phyloP scores from a whole-genome alignment of 2,329 filamentous ascomycete species.

The Fusarium keratoplasticum region DNA sequence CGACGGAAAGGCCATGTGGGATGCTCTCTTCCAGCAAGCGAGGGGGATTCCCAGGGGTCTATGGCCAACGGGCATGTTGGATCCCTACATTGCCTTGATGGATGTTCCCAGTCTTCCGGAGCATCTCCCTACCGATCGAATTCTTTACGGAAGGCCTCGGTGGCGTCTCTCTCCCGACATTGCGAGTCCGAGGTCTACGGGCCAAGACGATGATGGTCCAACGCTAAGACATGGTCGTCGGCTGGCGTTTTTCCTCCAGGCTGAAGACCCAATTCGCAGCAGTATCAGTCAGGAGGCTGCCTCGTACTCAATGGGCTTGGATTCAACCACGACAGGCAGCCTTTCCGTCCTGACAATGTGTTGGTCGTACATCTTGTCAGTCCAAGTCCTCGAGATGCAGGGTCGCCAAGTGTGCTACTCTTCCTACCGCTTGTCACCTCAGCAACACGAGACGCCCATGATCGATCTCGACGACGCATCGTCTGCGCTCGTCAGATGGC shows the following conservation, averaged over 20 bases:
- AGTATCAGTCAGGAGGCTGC: neutral
- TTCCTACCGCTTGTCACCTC: neutral
- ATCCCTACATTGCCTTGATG: neutral
- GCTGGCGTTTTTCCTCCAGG: neutral
- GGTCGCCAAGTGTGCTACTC: neutral
- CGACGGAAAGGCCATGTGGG: conserved; percentile 1
- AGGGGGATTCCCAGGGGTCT: neutral
- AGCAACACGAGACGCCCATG: neutral
- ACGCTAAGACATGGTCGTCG: neutral
- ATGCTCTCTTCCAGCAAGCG: neutral
- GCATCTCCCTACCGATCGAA: neutral
- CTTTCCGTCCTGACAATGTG: conserved; percentile 3
- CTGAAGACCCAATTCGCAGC: neutral
- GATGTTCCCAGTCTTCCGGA: neutral
- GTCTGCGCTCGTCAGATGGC: neutral
- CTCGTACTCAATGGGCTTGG: neutral
- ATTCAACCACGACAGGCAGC: neutral
- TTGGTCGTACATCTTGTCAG: conserved; percentile 2
- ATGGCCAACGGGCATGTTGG: neutral
- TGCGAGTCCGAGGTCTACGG: neutral
- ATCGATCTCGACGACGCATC: neutral
- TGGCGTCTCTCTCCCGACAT: neutral
- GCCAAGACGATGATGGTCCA: neutral
- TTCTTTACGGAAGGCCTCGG: neutral
- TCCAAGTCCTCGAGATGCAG: conserved; percentile 5